A percentile compares a stretch with the other conserved stretches of the same genome.
Conservation (phyloP, 352 stramenopile species). For the Phytophthora citricola region DNA sequence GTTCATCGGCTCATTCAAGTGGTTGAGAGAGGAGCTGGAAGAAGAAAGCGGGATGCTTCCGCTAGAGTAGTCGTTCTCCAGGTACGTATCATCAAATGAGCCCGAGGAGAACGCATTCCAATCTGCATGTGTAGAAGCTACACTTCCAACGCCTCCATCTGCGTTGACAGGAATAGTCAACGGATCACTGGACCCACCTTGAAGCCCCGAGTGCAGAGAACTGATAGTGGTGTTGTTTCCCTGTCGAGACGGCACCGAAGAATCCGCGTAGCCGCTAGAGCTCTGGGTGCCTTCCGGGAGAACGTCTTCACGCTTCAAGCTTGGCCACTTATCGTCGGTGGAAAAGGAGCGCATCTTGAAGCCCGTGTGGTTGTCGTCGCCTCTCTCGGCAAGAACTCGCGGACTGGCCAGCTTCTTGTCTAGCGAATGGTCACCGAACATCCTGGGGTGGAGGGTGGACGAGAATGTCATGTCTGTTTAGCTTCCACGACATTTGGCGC, state of each 20-base stretch:
- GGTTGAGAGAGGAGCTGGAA: constrained; percentile 22
- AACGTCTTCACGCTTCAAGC: constrained; percentile 32
- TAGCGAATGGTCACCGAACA: constrained; percentile 36
- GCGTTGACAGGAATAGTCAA: constrained; percentile 18
- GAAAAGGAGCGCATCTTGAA: constrained; percentile 24
- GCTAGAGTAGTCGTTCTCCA: constrained; percentile 37
- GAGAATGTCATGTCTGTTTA: constrained; percentile 39
- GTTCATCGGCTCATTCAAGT: constrained; percentile 42
- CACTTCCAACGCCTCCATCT: constrained; percentile 12
- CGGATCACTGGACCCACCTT: constrained; percentile 5
- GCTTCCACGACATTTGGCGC: too few species aligned
- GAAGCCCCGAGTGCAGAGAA: neutral
- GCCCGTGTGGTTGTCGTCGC: constrained; percentile 23
- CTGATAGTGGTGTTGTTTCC: neutral
- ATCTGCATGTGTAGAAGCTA: constrained; percentile 23
- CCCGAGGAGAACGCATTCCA: constrained; percentile 41
- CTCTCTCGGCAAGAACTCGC: constrained; percentile 1
- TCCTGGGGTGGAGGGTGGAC: constrained; percentile 39
- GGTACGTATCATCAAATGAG: constrained; percentile 48
- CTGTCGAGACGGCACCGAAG: constrained; percentile 1
- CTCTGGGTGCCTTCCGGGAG: constrained; percentile 7
- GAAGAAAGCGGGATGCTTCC: constrained; percentile 23
- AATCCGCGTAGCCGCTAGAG: constrained; percentile 8
- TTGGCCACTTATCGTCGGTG: constrained; percentile 33
- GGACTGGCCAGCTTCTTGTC: constrained; percentile 36